Base-by-base conservation (phyloP, 371 early-diverging fungal genomes). In the Mortierella sp. region DNA sequence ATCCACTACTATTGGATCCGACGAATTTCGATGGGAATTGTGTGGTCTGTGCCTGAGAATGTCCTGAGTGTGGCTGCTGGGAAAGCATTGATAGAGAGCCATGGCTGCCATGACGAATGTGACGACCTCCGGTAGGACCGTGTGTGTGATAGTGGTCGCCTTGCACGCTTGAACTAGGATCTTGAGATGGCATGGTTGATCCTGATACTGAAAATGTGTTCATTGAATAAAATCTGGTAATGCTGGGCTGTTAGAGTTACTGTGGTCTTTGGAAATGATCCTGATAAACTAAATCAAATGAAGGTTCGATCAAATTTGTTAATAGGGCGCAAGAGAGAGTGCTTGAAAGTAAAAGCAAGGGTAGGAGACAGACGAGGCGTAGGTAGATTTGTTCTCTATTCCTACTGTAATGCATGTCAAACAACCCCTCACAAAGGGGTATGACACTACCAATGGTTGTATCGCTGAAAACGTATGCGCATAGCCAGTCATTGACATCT, bases 21-120 rank as follows among this genome's bases (percentile, higher is more conserved):
- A 16, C 21, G 50, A 60, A 47, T 45, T 69, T 61, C 22, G 63
- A 24, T 24, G 32, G 61, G 61, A 50, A 28, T 53, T 61, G 63
- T 32, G 38, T 62, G 61, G 52, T 69, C 43, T 69, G 69, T 60
- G 69, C 62, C 48, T 70, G 63, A 28, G 48, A 36, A 24, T 58
- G 67, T 58, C 67, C 59, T 8, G 52, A 24, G 52, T 45, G 24
- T 36, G 52, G 16, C 59, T 57, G 58, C 21, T 62, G 52, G 5
- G 64, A 52, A 15, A 41, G 5, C 45, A 45, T 16, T 6, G 45
- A 15, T 6, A 53, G 55, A 53, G 65, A 65, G 22, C 65, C 55
- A 13, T 53, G 65, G 38, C 65, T 65, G 22, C 65, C n/a, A 40
- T 65, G 65, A 8, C 65, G 52, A 21, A 19, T 22, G 22, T 65